Evolutionary conservation across 179 eudicot genomes (phyloP).

Genomic region (Drosera spatulata): DNA sequence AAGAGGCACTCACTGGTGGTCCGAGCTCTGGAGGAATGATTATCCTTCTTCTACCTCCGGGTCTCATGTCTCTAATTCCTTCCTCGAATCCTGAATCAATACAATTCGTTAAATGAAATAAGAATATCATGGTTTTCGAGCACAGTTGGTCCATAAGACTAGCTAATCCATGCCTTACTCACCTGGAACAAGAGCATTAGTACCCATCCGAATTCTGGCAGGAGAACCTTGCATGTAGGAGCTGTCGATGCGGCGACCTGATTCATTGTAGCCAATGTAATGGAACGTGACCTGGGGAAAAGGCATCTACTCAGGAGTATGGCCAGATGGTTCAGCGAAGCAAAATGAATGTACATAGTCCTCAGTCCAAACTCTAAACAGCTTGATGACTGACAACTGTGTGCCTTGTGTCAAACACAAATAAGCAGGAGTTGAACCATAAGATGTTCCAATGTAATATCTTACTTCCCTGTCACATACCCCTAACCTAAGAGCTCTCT

Average conservation of each 20-base stretch:
- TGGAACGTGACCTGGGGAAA: conserved; percentile 69
- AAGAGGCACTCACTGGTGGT: conserved; percentile 68
- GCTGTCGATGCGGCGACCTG: conserved; percentile 96
- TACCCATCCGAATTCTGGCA: conserved; percentile 88
- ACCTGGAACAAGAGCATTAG: conserved; percentile 91
- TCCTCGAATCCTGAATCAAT: conserved; percentile 68
- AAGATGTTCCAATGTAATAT: no score
- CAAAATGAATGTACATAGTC: not conserved
- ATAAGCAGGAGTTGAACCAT: no score
- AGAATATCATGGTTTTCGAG: not conserved
- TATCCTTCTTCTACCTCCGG: conserved; percentile 95
- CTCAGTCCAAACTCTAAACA: not conserved
- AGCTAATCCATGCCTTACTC: not conserved
- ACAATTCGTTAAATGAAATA: conserved; percentile 10
- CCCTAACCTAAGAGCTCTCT: no score
- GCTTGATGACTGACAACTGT: no score
- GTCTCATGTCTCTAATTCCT: conserved; percentile 91
- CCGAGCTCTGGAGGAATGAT: conserved; percentile 99
- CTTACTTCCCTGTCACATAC: no score
- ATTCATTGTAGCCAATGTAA: conserved; percentile 88
- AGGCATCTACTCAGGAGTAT: not conserved
- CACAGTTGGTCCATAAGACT: no score
- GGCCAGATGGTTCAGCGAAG: not conserved
- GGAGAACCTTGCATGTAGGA: conserved; percentile 83
- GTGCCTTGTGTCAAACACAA: no score